Evolutionary conservation across 306 rosid genomes (phyloP).

Genomic region (Cicer chorassanicum): DNA sequence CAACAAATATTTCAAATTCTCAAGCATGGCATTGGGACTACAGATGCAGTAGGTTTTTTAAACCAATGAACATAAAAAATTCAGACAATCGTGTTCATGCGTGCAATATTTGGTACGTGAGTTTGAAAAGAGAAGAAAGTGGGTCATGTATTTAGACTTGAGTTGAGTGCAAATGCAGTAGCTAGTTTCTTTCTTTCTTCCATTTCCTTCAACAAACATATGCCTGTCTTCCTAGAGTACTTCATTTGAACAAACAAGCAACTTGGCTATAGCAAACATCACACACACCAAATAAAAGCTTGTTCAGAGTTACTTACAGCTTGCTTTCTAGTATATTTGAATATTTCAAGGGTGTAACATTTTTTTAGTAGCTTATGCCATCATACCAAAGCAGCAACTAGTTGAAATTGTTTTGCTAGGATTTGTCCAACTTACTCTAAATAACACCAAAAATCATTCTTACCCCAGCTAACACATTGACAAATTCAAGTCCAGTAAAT

Average conservation of each 20-base stretch:
- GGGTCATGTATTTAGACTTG: background rate
- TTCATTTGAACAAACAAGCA: slow-evolving; percentile 28
- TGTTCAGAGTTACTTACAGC: background rate
- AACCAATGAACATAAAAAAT: slow-evolving; percentile 13
- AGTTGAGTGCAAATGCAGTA: slow-evolving; percentile 25
- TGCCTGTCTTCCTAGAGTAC: background rate
- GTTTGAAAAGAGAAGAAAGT: background rate
- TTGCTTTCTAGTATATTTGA: slow-evolving; percentile 31
- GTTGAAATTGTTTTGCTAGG: slow-evolving; percentile 1
- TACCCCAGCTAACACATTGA: slow-evolving; percentile 15
- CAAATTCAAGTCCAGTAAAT: slow-evolving; percentile 20
- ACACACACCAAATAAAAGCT: slow-evolving; percentile 24
- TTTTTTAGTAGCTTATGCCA: slow-evolving; percentile 18
- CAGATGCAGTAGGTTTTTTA: slow-evolving; percentile 14
- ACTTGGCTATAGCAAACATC: slow-evolving; percentile 16
- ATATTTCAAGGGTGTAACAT: slow-evolving; percentile 28
- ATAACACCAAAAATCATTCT: slow-evolving; percentile 21
- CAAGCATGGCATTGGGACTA: slow-evolving; percentile 22
- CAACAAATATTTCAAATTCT: slow-evolving; percentile 24
- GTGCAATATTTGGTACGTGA: background rate
- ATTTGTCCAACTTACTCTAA: slow-evolving; percentile 33
- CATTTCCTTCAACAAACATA: slow-evolving; percentile 25
- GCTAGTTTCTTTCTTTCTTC: slow-evolving; percentile 34
- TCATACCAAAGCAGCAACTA: slow-evolving; percentile 18
- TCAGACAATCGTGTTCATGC: slow-evolving; percentile 22